phyloP scores from a whole-genome alignment of 2,329 filamentous ascomycete genomes.

The Zalaria obscura region DNA sequence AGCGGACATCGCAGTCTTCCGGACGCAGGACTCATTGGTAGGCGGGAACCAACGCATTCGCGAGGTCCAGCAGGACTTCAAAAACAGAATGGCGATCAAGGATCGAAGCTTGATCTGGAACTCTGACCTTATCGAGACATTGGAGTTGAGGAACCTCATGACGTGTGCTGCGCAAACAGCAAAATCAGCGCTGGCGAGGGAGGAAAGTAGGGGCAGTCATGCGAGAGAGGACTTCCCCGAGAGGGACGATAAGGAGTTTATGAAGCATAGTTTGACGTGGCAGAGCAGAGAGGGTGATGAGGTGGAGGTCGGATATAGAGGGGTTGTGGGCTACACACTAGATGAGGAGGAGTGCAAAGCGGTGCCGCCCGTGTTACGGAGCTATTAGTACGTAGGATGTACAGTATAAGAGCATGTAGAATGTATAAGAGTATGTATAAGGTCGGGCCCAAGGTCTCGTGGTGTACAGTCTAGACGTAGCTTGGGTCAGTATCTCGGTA shows the following conservation, averaged over 20 bases:
- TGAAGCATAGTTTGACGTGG: constrained; percentile 36
- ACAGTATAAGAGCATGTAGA: too few relatives aligned
- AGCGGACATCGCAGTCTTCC: constrained; percentile 31
- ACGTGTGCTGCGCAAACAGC: constrained; percentile 34
- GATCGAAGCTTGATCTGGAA: constrained; percentile 37
- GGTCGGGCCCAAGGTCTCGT: too few relatives aligned
- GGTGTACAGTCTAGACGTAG: too few relatives aligned
- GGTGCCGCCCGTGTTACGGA: constrained; percentile 16
- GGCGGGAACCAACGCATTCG: constrained; percentile 19
- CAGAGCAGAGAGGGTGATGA: constrained; percentile 23
- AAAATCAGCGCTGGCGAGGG: constrained; percentile 26
- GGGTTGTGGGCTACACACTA: constrained; percentile 27
- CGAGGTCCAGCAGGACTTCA: constrained; percentile 23
- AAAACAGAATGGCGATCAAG: constrained; percentile 20
- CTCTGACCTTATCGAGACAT: constrained; percentile 31
- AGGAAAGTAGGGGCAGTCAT: constrained; percentile 32
- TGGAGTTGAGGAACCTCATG: constrained; percentile 32
- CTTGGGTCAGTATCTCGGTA: too few relatives aligned
- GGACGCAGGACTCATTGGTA: constrained; percentile 23
- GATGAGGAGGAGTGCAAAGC: constrained; percentile 28
- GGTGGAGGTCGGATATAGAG: constrained; percentile 27
- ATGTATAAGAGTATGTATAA: too few relatives aligned
- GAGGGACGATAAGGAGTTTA: constrained; percentile 27
- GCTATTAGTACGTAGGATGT: constrained; percentile 8
- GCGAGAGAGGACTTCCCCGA: constrained; percentile 33